Evolutionary conservation across 164 flowering plant species (phyloP), one percentile per base, ranked within the genome.

Genomic region (Cinnamomum micranthum): DNA sequence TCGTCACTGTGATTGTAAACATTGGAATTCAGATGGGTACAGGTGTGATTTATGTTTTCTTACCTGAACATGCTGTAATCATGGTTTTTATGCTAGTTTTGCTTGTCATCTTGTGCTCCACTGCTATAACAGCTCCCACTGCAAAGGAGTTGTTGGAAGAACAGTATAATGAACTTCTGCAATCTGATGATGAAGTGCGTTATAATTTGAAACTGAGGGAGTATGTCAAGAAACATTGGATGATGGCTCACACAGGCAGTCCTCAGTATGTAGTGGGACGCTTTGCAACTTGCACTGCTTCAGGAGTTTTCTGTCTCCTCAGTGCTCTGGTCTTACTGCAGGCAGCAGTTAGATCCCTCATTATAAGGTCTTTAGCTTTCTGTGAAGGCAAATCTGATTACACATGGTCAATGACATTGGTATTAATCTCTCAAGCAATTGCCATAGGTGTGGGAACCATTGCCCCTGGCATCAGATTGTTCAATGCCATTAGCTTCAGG

Each of bases 261-360:
- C 91, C 90, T 10, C 91, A 89, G 66, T 86, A 87, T 72, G 95
- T 89, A 62, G 68, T 85, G 71, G 91, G 82, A 14, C 83, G 92
- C 20, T 87, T 80, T 0, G 88, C 78, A 22, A 83, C 84, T 0
- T 85, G 87, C 74, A 78, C 85, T n/a, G 87, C 89, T 51, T 83
- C 88, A 0, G 91, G 89, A 47, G 86, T 83, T 2, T 50, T 85
- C 41, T 87, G 88, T 68, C 81, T 89, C 20, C 50, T 91, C 10
- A 66, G 84, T 65, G 77, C 88, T 7, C 6, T 76, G 62, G 76
- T 73, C 59, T 76, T 88, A 27, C 82, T 83, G 55, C 84, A 88
- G 76, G 85, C 87, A 27, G 77, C 84, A 73, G 24, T 84, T 66
- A 69, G 83, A 71, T 75, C 84, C 24, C 81, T 82, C 78, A 58